Conservation (phyloP, 1,284 basidiomycete genomes). For the Afroboletus lepidellus region DNA sequence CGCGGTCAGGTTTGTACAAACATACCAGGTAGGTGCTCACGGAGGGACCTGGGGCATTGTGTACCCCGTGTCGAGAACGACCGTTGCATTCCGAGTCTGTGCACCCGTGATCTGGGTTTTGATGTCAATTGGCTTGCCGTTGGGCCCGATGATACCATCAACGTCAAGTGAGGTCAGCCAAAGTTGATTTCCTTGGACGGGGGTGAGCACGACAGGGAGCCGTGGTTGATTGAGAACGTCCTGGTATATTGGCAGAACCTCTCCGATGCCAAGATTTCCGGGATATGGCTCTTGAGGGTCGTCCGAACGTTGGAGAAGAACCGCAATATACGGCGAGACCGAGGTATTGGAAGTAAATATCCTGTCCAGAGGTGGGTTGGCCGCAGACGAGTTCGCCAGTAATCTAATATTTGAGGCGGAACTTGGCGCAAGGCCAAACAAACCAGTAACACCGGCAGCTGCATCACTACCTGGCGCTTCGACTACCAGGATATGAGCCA, state of each 20-base stretch:
- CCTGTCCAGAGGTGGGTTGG: conserved; percentile 56
- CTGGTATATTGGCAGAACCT: conserved; percentile 42
- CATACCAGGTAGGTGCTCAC: conserved; percentile 33
- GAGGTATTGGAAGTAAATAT: conserved; percentile 60
- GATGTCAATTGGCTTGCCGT: conserved; percentile 46
- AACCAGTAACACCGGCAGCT: conserved; percentile 36
- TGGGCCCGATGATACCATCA: conserved; percentile 50
- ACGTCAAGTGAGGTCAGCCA: conserved; percentile 51
- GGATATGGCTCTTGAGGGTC: conserved; percentile 42
- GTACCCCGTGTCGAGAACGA: conserved; percentile 69
- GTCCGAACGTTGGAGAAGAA: conserved; percentile 50
- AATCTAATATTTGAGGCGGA: conserved; percentile 35
- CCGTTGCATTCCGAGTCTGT: conserved; percentile 47
- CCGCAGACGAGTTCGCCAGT: conserved; percentile 28
- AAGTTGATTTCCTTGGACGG: conserved; percentile 44
- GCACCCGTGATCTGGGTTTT: conserved; percentile 42
- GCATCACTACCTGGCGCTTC: conserved; percentile 30
- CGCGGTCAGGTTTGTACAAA: neutral
- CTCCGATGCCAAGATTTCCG: conserved; percentile 50
- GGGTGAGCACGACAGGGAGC: conserved; percentile 39
- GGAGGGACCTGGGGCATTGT: conserved; percentile 61
- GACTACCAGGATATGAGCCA: conserved; percentile 9
- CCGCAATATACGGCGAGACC: conserved; percentile 55
- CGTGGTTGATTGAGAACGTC: conserved; percentile 42
- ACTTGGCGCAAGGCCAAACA: conserved; percentile 55